These are phyloP conservation scores for Staphylotrichum tortipilum DNA, from an alignment of 495 filamentous ascomycete genomes.

Conservation along the genomic window DNA sequence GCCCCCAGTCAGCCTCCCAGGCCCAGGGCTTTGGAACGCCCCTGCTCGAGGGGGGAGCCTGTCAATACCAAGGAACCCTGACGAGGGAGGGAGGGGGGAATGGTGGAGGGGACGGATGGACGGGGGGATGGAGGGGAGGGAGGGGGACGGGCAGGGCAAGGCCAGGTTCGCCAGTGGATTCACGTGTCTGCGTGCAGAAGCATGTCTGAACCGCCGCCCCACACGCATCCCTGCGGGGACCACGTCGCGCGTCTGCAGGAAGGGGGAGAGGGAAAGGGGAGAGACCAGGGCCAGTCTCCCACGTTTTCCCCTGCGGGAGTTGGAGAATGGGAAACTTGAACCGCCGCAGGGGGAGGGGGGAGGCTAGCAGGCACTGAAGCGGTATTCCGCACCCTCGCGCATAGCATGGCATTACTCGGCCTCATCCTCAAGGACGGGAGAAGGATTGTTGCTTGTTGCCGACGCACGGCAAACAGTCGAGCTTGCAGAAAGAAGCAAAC, in stretches of 20 bases:
- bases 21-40: conserved; percentile 1
- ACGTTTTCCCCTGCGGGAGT: too few relatives aligned
- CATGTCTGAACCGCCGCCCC: conserved; percentile 22
- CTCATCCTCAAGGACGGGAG: too few relatives aligned
- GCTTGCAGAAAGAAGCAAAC: neutral
- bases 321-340: too few relatives aligned
- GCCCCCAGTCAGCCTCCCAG: neutral
- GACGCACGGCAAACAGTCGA: neutral
- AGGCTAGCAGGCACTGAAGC: too few relatives aligned
- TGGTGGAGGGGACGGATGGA: too few relatives aligned
- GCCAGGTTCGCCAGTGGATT: too few relatives aligned
- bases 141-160: too few relatives aligned
- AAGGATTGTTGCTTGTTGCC: neutral
- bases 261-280: neutral
- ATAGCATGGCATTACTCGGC: too few relatives aligned
- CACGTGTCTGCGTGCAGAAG: conserved; percentile 24
- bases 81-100: too few relatives aligned
- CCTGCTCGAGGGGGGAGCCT: neutral
- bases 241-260: neutral
- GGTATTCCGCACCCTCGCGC: too few relatives aligned
- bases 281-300: neutral
- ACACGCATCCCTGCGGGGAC: conserved; percentile 21
- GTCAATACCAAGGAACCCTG: neutral
- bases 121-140: too few relatives aligned
- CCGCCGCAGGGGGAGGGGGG: too few relatives aligned